Evolutionary conservation across 2,329 filamentous ascomycete species (phyloP), one percentile per base, ranked within the genome.

Genomic region (Pseudogymnoascus sp.): DNA sequence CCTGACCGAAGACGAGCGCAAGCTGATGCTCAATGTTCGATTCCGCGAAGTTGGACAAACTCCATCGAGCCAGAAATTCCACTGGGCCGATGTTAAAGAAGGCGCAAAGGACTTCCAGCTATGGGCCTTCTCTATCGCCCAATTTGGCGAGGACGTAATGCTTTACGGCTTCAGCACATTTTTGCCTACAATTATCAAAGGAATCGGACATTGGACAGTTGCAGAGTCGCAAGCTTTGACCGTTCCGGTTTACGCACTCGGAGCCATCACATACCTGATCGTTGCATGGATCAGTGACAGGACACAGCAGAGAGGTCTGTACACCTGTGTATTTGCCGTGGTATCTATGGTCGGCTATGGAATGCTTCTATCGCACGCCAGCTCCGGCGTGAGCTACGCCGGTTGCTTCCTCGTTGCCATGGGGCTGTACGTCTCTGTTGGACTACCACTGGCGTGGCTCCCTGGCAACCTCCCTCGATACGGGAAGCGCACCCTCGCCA

Each of bases 131-230:
- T 82, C 77, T 64, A 74, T 83, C 36, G 82, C 77, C 1, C 80
- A 85, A 64, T 88, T 88, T 66, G 82, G 84, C 5, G 76, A 78
- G 18, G 83, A 87, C 65, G 85, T 82, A 1, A 86, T 88, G 78
- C 77, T 89, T 0, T 89, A 89, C 70, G 85, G 85, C 1, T 88
- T 83, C 71, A 82, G 79, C 61, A 87, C 84, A 0, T 89, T 89
- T 69, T 73, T 89, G 36, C 87, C 87, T 0, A 88, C 84, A 1
- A 89, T 90, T 64, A 88, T 89, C 69, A 75, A 80, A 60, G 80
- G 79, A 0, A 81, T 89, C 63, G 83, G 85, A 2, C 71, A 70
- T 2, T 87, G 84, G 73, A 76, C 78, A 0, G 76, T 76, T 0
- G 77, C 82, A 0, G 78, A 86, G 66, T 80, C 86, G 0, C 87